phyloP scores from a whole-genome alignment of 176 grass and related monocot genomes.

The Luzula sylvatica region DNA sequence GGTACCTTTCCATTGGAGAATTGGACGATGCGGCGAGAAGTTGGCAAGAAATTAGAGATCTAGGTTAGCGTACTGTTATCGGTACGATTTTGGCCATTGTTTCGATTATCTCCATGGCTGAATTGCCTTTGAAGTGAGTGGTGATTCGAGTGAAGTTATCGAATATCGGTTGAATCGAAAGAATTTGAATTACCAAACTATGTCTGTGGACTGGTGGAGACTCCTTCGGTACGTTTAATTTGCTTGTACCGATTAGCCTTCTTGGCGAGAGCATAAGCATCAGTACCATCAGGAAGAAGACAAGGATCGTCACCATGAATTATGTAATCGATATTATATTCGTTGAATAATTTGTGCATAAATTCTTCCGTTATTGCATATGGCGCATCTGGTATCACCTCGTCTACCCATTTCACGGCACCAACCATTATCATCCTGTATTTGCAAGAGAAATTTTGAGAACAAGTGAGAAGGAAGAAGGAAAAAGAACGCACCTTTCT shows the following conservation, averaged over 20 bases:
- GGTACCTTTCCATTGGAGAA: conserved; percentile 77
- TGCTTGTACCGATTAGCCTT: conserved; percentile 94
- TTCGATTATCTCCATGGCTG: conserved; percentile 64
- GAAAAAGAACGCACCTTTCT: conserved; percentile 43
- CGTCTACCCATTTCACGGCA: conserved; percentile 85
- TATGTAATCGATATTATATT: conserved; percentile 96
- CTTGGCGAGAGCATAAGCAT: conserved; percentile 88
- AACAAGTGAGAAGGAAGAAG: background rate
- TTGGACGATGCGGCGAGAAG: conserved; percentile 88
- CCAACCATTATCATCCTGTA: conserved; percentile 77
- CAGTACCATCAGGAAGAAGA: conserved; percentile 80
- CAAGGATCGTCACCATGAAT: conserved; percentile 98
- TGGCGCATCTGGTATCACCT: conserved; percentile 80
- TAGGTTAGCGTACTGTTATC: conserved; percentile 55
- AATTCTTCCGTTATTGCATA: conserved; percentile 93
- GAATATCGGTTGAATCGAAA: background rate
- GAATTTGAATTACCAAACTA: conserved; percentile 49
- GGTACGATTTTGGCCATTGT: conserved; percentile 48
- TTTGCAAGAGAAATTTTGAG: no score
- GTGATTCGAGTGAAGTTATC: conserved; percentile 26
- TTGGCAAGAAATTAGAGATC: conserved; percentile 83
- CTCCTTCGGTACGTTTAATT: conserved; percentile 88
- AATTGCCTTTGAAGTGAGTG: conserved; percentile 84
- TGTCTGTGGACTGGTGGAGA: conserved; percentile 84
- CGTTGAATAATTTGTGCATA: conserved; percentile 79